Conservation (phyloP, 768 basidiomycete species). For the Calocybe gangraenosa region DNA sequence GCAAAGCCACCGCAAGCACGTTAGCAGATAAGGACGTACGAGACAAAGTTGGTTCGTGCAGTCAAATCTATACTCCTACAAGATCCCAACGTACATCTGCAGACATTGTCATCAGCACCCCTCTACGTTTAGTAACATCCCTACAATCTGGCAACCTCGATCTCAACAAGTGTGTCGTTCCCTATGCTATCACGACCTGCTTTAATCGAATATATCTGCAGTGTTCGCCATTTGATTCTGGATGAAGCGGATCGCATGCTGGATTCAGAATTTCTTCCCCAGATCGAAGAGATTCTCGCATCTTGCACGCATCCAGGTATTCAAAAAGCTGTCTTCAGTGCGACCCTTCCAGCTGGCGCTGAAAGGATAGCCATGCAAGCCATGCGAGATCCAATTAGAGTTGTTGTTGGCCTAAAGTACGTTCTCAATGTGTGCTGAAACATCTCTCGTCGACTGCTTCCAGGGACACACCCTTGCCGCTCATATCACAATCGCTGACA, state of each 20-base stretch:
- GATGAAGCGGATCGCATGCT: conserved; percentile 93
- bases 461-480: conserved; percentile 91
- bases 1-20: conserved; percentile 85
- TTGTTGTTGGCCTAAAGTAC: conserved; percentile 96
- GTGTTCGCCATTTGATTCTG: conserved; percentile 80
- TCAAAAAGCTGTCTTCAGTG: conserved; percentile 91
- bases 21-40: conserved; percentile 66
- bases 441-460: too few species aligned
- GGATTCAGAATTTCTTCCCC: conserved; percentile 82
- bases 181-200: neutral
- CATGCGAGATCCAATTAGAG: conserved; percentile 80
- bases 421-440: too few species aligned
- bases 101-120: conserved; percentile 94
- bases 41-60: conserved; percentile 67
- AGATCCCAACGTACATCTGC: conserved; percentile 7
- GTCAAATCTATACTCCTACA: conserved; percentile 2
- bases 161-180: conserved; percentile 60
- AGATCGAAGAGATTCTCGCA: conserved; percentile 83
- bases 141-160: conserved; percentile 65
- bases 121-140: conserved; percentile 80
- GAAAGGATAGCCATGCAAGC: conserved; percentile 87
- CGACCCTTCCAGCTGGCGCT: conserved; percentile 84
- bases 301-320: conserved; percentile 65
- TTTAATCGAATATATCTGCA: conserved; percentile 24
- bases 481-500: conserved; percentile 83